Conservation (phyloP, 2,329 filamentous ascomycete genomes). For the Phyllosticta citribraziliensis region DNA sequence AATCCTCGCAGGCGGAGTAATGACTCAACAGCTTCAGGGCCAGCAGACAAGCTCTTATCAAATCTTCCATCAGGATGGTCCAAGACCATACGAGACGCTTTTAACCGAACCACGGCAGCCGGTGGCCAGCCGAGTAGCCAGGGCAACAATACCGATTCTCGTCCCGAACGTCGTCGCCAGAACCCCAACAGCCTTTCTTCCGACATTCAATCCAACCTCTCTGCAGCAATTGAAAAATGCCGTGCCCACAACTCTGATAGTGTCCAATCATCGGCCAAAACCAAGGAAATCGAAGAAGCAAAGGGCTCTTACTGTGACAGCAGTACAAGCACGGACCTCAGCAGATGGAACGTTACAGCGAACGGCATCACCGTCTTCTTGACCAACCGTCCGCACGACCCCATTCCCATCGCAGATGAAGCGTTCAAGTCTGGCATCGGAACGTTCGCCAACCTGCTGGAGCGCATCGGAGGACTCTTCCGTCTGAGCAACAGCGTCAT, state of each 20-base stretch:
- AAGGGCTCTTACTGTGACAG: constrained; percentile 80
- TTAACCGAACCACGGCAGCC: constrained; percentile 17
- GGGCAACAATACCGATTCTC: neutral
- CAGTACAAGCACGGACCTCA: constrained; percentile 61
- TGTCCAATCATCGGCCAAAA: constrained; percentile 63
- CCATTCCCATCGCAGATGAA: neutral
- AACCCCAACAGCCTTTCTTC: constrained; percentile 3
- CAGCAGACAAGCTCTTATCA: constrained; percentile 23
- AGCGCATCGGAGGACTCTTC: neutral
- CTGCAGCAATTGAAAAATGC: constrained; percentile 66
- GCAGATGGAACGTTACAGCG: neutral
- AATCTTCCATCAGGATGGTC: constrained; percentile 13
- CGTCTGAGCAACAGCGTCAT: constrained; percentile 39
- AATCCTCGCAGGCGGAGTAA: constrained; percentile 22
- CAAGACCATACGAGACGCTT: neutral
- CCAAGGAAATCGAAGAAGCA: constrained; percentile 62
- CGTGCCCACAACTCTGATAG: constrained; percentile 63
- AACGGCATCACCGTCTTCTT: constrained; percentile 8
- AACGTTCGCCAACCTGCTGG: neutral
- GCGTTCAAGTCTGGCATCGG: neutral
- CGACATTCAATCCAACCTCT: constrained; percentile 17
- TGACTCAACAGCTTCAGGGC: constrained; percentile 21
- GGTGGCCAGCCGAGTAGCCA: neutral
- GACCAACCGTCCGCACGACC: neutral
- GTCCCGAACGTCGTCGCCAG: neutral